These are phyloP conservation scores for Hericium rajendrae DNA, from an alignment of 768 basidiomycete genomes.

Conservation along the genomic window DNA sequence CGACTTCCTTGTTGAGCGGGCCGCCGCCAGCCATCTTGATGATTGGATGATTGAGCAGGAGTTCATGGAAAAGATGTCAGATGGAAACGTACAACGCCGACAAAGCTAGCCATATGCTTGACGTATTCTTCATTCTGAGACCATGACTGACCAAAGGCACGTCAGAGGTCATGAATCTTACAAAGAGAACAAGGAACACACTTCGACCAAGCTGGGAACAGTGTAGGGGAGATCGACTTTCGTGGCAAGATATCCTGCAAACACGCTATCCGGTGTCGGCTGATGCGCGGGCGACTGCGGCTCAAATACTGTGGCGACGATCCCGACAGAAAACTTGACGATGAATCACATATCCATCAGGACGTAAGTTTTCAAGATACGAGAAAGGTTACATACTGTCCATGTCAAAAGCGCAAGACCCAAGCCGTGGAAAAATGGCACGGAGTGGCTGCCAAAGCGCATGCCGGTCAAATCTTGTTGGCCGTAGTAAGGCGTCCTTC, in stretches of 20 bases:
- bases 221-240: conserved; percentile 15
- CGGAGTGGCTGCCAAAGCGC: background rate
- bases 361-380: background rate
- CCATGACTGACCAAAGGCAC: background rate
- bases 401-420: background rate
- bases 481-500: background rate
- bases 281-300: background rate
- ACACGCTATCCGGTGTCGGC: background rate
- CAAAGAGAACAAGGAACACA: background rate
- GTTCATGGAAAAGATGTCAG: too few relatives aligned
- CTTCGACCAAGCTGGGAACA: background rate
- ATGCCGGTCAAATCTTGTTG: background rate
- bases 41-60: background rate
- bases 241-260: conserved; percentile 17
- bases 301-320: background rate
- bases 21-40: background rate
- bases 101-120: background rate
- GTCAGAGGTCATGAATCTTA: background rate
- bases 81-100: background rate
- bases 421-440: background rate
- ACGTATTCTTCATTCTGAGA: background rate
- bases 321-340: background rate
- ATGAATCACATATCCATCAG: background rate
- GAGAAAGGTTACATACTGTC: background rate
- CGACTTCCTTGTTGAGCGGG: background rate